Evolutionary conservation across 2,329 filamentous ascomycete species (phyloP), one percentile per base, ranked within the genome.

Genomic region (Fusarium miscanthi): DNA sequence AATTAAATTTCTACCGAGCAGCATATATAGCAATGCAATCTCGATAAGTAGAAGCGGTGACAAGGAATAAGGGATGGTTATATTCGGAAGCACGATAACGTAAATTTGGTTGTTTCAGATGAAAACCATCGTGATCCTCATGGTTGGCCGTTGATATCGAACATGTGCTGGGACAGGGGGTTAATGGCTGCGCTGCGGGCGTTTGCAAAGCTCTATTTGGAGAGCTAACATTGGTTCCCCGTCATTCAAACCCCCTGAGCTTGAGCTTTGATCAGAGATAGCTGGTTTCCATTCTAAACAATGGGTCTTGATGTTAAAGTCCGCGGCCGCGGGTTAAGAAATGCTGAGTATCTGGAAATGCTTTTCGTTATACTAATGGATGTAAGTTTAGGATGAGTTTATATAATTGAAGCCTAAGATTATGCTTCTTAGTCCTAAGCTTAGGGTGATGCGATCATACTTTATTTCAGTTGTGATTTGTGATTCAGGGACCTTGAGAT

Each of bases 151-250:
- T 56, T 60, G 48, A 58, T 59, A 59, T 68, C 46, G 59, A 41
- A 41, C 46, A 57, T 59, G 64, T 61, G 60, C 41, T 35, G 17
- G 27, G 45, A 48, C 46, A 72, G 49, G 59, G 65, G 48, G 42
- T 27, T 45, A 67, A 52, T 38, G 43, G 69, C 25, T 65, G 69
- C 33, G 63, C 23, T 75, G 74, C 70, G 74, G 74, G 74, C 74
- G 74, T 71, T 70, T 48, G 33, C 59, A 73, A 73, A 72, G 58
- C 43, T 60, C 63, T 64, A 63, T 62, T 74, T 57, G 38, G 49
- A 27, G 46, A 52, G 45, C 45, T 42, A 23, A 59, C 64, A 76
- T 77, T 76, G 74, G 70, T 59, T 53, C 40, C 65, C 37, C 48
- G 17, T 27, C 37, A 31, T 35, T 21, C 16, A 31, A 45, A 41